Percentiles rank a stretch among this genome's conserved stretches.
phyloP scores from a whole-genome alignment of 23 red algal genomes.

The Pyropia haitanensis region DNA sequence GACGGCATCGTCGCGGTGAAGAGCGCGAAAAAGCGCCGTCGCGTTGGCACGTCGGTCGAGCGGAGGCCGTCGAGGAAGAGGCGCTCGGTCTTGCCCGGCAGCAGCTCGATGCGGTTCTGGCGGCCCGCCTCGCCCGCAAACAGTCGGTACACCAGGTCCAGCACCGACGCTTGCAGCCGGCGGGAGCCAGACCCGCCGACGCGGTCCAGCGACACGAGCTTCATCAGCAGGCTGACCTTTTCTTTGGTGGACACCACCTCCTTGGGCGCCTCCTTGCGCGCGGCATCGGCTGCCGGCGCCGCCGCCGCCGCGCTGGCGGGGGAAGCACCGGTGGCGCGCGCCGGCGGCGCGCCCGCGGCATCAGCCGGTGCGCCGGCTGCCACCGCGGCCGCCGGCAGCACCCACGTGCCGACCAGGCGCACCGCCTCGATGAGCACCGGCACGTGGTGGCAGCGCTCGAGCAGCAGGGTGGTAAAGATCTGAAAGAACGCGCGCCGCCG shows the following conservation, averaged over 20 bases:
- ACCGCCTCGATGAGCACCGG: conserved; percentile 48
- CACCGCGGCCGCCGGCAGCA: conserved; percentile 7
- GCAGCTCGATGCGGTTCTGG: conserved; percentile 8
- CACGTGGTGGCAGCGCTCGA: conserved; percentile 36
- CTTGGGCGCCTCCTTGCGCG: conserved; percentile 5
- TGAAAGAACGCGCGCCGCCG: conserved; percentile 29
- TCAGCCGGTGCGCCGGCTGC: background rate
- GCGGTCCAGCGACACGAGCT: conserved; percentile 55
- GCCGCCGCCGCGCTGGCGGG: too few species aligned
- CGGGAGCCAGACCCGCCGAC: conserved; percentile 9
- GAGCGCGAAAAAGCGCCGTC: conserved; percentile 52
- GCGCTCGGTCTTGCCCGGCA: background rate
- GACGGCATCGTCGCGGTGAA: conserved; percentile 24
- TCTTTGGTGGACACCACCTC: conserved; percentile 50
- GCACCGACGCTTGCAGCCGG: conserved; percentile 21
- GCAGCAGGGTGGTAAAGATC: conserved; percentile 18
- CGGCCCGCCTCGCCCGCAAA: conserved; percentile 23
- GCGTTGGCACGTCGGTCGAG: conserved; percentile 11
- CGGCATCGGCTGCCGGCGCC: too few species aligned
- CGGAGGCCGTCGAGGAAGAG: conserved; percentile 70
- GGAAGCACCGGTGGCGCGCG: background rate
- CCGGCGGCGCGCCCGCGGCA: background rate
- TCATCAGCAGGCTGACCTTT: conserved; percentile 60
- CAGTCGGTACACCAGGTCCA: conserved; percentile 37
- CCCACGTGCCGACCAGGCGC: conserved; percentile 32